Percentiles rank a stretch among this genome's conserved stretches.
Conservation (phyloP, 352 stramenopile species). For the Pythium periplocum region DNA sequence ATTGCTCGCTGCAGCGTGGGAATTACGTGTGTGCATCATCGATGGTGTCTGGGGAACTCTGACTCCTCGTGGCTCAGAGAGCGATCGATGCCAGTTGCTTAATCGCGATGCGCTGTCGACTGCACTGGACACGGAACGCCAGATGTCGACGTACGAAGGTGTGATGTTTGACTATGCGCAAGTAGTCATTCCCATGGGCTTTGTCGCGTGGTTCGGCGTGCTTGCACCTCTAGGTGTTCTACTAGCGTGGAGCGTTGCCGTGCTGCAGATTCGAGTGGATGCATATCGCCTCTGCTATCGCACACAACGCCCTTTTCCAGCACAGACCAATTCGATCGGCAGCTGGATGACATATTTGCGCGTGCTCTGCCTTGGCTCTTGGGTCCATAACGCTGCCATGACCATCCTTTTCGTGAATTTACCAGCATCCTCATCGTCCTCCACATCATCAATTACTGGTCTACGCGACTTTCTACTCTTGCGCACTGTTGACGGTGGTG, state of each 20-base stretch:
- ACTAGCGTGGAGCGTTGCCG: constrained; percentile 41
- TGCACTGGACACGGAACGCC: constrained; percentile 26
- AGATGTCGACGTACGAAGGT: constrained; percentile 50
- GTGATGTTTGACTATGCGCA: constrained; percentile 78
- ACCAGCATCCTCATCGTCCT: neutral
- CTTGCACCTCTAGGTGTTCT: constrained; percentile 32
- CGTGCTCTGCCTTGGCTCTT: constrained; percentile 37
- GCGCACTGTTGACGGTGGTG: neutral
- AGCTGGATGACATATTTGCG: constrained; percentile 58
- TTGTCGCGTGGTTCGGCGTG: constrained; percentile 60
- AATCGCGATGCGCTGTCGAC: too few species aligned
- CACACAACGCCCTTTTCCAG: constrained; percentile 61
- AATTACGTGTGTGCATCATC: constrained; percentile 18
- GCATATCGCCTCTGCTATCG: constrained; percentile 53
- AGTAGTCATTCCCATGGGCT: constrained; percentile 53
- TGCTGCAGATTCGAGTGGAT: constrained; percentile 61
- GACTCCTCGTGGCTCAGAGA: too few species aligned
- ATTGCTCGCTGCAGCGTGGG: constrained; percentile 24
- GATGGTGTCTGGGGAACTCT: too few species aligned
- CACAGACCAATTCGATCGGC: constrained; percentile 39
- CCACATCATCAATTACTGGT: constrained; percentile 1
- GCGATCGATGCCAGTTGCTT: too few species aligned
- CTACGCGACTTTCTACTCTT: constrained; percentile 23
- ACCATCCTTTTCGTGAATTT: constrained; percentile 22
- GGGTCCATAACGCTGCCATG: constrained; percentile 49